These are phyloP conservation scores for Lactuca sativa DNA, from an alignment of 129 eudicot genomes.

Conservation along the genomic window DNA sequence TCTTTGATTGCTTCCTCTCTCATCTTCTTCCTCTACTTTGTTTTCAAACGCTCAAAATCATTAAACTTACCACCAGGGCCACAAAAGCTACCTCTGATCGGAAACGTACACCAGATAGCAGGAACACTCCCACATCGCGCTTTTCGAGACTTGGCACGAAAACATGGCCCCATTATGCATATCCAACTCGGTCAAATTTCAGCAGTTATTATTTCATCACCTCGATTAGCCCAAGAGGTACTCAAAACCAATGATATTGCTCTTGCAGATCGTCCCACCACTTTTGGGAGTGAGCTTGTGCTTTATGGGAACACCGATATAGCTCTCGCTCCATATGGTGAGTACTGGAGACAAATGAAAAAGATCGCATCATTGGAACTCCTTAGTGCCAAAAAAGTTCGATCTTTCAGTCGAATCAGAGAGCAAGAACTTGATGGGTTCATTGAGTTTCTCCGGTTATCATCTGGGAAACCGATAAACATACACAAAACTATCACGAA, in stretches of 20 bases:
- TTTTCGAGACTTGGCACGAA: slow-evolving; percentile 16
- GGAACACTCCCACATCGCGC: slow-evolving; percentile 13
- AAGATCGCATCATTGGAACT: slow-evolving; percentile 15
- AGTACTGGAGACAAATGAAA: slow-evolving; percentile 21
- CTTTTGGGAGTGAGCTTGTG: not conserved
- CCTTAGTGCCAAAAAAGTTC: slow-evolving; percentile 21
- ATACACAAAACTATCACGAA: not conserved
- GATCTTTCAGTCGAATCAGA: slow-evolving; percentile 3
- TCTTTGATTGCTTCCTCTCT: not conserved
- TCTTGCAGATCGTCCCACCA: slow-evolving; percentile 10
- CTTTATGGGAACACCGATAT: slow-evolving; percentile 3
- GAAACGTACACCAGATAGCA: slow-evolving; percentile 14
- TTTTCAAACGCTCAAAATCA: not conserved
- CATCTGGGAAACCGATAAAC: not conserved
- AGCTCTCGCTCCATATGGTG: slow-evolving; percentile 5
- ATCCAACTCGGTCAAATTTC: slow-evolving; percentile 21
- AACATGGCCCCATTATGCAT: slow-evolving; percentile 31
- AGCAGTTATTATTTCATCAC: slow-evolving; percentile 3
- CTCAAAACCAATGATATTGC: slow-evolving; percentile 16
- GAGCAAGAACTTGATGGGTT: not conserved
- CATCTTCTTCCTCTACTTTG: not conserved
- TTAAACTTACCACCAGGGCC: slow-evolving; percentile 20
- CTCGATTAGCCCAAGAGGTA: slow-evolving; percentile 12
- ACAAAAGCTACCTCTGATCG: slow-evolving; percentile 6
- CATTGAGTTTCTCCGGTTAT: not conserved